phyloP scores from a whole-genome alignment of 371 early-diverging fungal species.

The Polyrhizophydium stewartii region DNA sequence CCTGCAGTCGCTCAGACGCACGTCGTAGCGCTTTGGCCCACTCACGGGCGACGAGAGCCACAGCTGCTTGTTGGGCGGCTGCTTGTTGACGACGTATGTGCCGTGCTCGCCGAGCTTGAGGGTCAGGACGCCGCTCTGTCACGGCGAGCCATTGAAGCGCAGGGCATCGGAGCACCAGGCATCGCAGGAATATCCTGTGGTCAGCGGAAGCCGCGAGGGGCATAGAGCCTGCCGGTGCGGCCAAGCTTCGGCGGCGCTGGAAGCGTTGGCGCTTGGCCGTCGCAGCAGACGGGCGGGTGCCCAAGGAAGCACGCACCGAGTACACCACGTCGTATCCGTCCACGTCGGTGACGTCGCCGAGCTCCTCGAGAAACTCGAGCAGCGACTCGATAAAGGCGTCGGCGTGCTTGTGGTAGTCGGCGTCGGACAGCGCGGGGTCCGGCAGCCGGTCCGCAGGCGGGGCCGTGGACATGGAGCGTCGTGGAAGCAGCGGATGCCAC shows the following conservation, averaged over 20 bases:
- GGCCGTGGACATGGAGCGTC: slow-evolving; percentile 79
- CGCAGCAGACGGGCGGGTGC: too few species aligned
- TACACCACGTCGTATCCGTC: slow-evolving; percentile 81
- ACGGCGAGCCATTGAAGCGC: too few species aligned
- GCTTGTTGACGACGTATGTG: slow-evolving; percentile 97
- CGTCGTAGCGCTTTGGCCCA: slow-evolving; percentile 92
- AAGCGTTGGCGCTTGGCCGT: too few species aligned
- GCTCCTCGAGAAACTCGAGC: slow-evolving; percentile 68
- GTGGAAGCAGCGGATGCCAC: slow-evolving; percentile 73
- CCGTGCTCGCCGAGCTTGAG: slow-evolving; percentile 78
- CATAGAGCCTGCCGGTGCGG: too few species aligned
- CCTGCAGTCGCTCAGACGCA: slow-evolving; percentile 40
- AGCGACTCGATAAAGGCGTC: slow-evolving; percentile 68
- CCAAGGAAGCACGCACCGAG: slow-evolving; percentile 52
- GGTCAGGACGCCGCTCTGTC: slow-evolving; percentile 88
- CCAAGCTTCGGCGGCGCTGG: not conserved
- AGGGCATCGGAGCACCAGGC: too few species aligned
- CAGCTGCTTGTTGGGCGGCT: slow-evolving; percentile 97
- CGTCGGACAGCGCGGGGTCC: slow-evolving; percentile 61
- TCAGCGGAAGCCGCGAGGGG: too few species aligned
- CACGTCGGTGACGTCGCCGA: slow-evolving; percentile 68
- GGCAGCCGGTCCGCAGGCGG: slow-evolving; percentile 84
- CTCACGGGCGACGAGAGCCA: slow-evolving; percentile 95
- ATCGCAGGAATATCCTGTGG: too few species aligned
- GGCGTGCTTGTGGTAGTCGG: slow-evolving; percentile 63